Base-by-base conservation (phyloP, 192 early-diverging fungal species). In the Coemansia sp. region DNA sequence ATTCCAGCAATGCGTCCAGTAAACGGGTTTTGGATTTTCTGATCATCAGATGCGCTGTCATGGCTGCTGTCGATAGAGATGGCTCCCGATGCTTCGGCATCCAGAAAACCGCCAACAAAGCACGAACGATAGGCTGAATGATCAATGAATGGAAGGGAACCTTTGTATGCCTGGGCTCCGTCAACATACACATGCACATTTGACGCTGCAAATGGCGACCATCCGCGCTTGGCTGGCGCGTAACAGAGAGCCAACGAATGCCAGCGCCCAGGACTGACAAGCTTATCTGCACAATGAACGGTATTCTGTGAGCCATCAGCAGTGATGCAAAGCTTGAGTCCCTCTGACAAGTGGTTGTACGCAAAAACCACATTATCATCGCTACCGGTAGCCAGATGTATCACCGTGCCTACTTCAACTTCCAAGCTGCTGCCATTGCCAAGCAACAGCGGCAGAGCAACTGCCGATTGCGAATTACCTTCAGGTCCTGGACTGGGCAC, bases 201-300 rank as follows among this genome's bases (percentile, higher is more conserved):
- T 10, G 74, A 76, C 9, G 65, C 60, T 15, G 68, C 69, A 52
- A 76, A 76, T 24, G 74, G 74, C 24, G 74, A 76, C 74, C 74
- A 76, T 8, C 74, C 67, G 15, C 74, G 74, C 57, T 76, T 76
- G 6, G 68, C 47, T 2, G 68, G 74, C 22, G 65, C 45, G 37
- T 76, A 76, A 52, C 68, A 70, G 7, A 76, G 24, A 1, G 52
- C 22, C 43, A 76, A 8, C 17, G 68, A 76, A 48, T 66, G 65
- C 74, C 74, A 76, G 22, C 43, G 29, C 2, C 51, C 39, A 5
- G 65, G 50, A 7, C 27, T n/a, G 5, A 76, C 62, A n/a, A 57
- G 21, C 15, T 64, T 64, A 15, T 64, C 64, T 2, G 48, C 60
- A 41, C 74, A 76, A 11, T 48, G 50, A 10, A 62, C 38, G 23